Percentiles rank a stretch among this genome's conserved stretches.
These are phyloP conservation scores for Curvularia verruculosa DNA, from an alignment of 2,329 filamentous ascomycete genomes.

Conservation along the genomic window DNA sequence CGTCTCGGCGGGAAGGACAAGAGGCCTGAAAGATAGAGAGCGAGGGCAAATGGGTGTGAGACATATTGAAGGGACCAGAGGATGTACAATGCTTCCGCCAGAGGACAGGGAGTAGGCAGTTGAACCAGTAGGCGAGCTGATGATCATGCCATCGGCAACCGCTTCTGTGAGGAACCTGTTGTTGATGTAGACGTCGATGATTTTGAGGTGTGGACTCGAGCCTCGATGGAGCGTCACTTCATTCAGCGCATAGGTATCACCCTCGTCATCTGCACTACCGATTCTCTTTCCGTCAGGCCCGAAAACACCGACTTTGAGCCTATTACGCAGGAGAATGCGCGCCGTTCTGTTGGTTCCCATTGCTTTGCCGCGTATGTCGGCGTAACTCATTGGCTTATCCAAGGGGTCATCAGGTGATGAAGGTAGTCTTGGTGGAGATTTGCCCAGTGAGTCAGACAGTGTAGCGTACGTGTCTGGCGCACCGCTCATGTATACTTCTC, in stretches of 20 bases:
- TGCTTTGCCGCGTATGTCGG: slow-evolving; percentile 75
- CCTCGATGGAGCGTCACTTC: slow-evolving; percentile 94
- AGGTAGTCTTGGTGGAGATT: slow-evolving; percentile 69
- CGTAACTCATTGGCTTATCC: slow-evolving; percentile 61
- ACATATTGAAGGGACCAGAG: slow-evolving; percentile 83
- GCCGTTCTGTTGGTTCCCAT: slow-evolving; percentile 77
- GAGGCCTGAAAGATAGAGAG: slow-evolving; percentile 86
- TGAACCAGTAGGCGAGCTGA: slow-evolving; percentile 91
- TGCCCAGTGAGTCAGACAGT: slow-evolving; percentile 73
- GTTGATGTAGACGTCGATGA: slow-evolving; percentile 90
- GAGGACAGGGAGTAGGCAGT: slow-evolving; percentile 95
- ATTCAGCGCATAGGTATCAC: slow-evolving; percentile 78
- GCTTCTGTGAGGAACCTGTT: slow-evolving; percentile 90
- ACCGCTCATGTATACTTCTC: slow-evolving; percentile 88
- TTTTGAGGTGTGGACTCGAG: slow-evolving; percentile 84
- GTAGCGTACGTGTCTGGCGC: slow-evolving; percentile 58
- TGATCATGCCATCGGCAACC: slow-evolving; percentile 92
- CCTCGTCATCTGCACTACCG: slow-evolving; percentile 27
- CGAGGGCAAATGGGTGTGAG: slow-evolving; percentile 94
- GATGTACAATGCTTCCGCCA: slow-evolving; percentile 92
- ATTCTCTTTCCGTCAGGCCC: slow-evolving; percentile 66
- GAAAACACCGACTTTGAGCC: slow-evolving; percentile 85
- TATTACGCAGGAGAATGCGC: slow-evolving; percentile 83
- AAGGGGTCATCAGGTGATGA: slow-evolving; percentile 63
- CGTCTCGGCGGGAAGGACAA: slow-evolving; percentile 86